phyloP scores from a whole-genome alignment of 2,329 filamentous ascomycete genomes.

The Calonectria fujianensis region DNA sequence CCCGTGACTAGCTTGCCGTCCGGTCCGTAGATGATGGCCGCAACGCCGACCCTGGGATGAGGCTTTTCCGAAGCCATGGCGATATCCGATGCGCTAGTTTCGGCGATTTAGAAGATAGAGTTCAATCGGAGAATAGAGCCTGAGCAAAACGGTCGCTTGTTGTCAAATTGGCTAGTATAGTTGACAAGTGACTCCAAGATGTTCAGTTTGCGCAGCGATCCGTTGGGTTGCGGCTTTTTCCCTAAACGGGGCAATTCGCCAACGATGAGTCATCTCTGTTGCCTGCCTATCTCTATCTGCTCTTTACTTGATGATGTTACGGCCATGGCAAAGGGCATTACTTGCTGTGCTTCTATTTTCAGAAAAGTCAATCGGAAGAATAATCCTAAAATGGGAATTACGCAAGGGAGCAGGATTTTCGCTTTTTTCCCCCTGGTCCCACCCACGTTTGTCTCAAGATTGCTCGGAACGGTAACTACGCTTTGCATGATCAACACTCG shows the following conservation, averaged over 20 bases:
- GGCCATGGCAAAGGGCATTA: neutral
- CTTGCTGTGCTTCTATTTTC: neutral
- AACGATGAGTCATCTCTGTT: neutral
- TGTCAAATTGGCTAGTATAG: neutral
- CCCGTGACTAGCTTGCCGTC: slow-evolving; percentile 69
- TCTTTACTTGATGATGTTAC: neutral
- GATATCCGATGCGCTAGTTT: neutral
- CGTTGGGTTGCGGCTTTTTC: neutral
- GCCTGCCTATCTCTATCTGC: neutral
- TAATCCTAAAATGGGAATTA: neutral
- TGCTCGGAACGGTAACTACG: neutral
- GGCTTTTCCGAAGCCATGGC: slow-evolving; percentile 43
- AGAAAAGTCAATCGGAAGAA: neutral
- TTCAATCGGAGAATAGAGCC: neutral
- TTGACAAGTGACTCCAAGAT: neutral
- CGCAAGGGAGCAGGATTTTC: neutral
- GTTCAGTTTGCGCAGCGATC: neutral
- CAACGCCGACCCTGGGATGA: slow-evolving; percentile 68
- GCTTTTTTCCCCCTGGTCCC: neutral
- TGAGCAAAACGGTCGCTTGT: neutral
- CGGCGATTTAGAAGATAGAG: slow-evolving; percentile 2
- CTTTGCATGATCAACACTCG: slow-evolving; percentile 2
- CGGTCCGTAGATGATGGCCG: slow-evolving; percentile 65
- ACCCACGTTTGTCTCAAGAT: neutral
- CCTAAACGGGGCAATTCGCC: neutral